Evolutionary conservation across 768 basidiomycete species (phyloP), one percentile per base, ranked within the genome.

Genomic region (Rhodocollybia butyracea): DNA sequence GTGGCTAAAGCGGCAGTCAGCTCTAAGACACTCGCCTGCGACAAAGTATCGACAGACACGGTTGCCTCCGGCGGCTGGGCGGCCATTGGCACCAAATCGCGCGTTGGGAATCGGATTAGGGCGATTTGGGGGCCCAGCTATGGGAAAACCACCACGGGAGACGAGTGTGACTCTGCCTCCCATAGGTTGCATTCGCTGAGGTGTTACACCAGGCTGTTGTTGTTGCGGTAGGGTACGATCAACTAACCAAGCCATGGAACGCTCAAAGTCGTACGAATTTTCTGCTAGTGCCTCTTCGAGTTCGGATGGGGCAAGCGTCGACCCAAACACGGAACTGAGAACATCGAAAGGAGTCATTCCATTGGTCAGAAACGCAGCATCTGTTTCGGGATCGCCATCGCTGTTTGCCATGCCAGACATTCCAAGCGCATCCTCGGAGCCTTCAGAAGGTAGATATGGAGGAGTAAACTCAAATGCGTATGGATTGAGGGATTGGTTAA

Each of bases 341-440:
- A 98, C 94, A 63, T 99, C 97, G 63, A 99, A 89, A 1, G 97
- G 97, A 1, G 96, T 96, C 93, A 99, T 96, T 41, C 94, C 94
- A 66, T 91, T 89, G 0, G 88, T 89, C 48, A 92, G 79, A 70
- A 83, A 75, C 31, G 82, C 80, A 12, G 77, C 76, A 34, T 86
- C 82, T 5, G 74, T 73, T 54, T 83, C 82, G 47, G 68, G 61
- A 42, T 61, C 65, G 46, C 58, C 43, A 51, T 69, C 63, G 5
- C 61, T 61, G 56, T 65, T 57, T 2, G 61, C 57, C 11, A 64
- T 63, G 11, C 53, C 55, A 54, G 59, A 50, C 21, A 50, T 51
- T 34, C 34, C 48, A 15, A 36, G n/a, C 6, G 48, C 13, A 24
- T 34, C 48, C 19, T 50, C 48, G 11, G 48, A 36, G 24, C 32